Evolutionary conservation across 345 rosid species (phyloP), one percentile per base, ranked within the genome.

Genomic region (Dipteronia dyeriana): DNA sequence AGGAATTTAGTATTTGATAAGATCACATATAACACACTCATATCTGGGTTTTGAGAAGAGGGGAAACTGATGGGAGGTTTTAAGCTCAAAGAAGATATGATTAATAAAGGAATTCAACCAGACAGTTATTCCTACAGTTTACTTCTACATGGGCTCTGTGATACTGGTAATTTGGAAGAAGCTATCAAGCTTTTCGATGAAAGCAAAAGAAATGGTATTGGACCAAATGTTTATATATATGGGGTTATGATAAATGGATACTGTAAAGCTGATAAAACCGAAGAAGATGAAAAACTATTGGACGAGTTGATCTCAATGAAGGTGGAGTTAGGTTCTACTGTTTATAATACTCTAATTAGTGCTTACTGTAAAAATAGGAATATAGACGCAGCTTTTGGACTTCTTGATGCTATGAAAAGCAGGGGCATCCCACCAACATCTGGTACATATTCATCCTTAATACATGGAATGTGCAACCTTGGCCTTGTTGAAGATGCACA

Each of bases 171-270:
- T 3, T 6, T 38, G 41, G 41, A 38, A 38, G 41, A 38, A 38
- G 41, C 3, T 38, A 38, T 38, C 41, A 38, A 38, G 41, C 41
- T 38, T 38, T 38, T 3, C 5, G 3, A 38, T 38, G 41, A 38
- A 6, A 38, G 41, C 41, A 38, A 38, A 38, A 38, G 41, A 62
- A 79, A 74, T 74, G 92, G 90, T 76, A 64, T 86, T 75, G 69
- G 70, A 79, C 90, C 91, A 39, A 82, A 88, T 85, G 51, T 88
- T 77, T 79, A 81, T 84, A 81, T 94, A 13, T 90, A 92, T 74
- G 89, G 91, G 51, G 86, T 90, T 59, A 82, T 92, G 90, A 90
- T 94, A 67, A 89, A 84, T 80, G 95, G 97, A 54, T 92, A 83
- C 64, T 92, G 97, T 83, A 89, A 87, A 80, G 94, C 89, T 74